phyloP scores from a whole-genome alignment of 2,329 filamentous ascomycete genomes.

The Alternaria triticimaculans region DNA sequence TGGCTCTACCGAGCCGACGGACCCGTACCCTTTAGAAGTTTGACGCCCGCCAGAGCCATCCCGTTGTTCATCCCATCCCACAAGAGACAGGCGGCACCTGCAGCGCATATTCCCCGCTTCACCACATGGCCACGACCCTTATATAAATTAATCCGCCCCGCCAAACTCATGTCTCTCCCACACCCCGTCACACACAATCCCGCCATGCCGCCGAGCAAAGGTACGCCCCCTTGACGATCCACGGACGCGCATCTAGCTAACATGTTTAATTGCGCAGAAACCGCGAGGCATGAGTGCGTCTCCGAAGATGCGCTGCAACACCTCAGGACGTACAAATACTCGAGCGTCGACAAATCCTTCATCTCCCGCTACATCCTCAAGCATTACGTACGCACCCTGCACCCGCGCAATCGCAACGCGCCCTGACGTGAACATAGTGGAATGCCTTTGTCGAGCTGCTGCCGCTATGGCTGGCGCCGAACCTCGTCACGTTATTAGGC shows the following conservation, averaged over 20 bases:
- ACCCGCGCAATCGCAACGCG: slow-evolving; percentile 8
- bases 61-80: slow-evolving; percentile 18
- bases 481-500: slow-evolving; percentile 94
- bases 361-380: slow-evolving; percentile 92
- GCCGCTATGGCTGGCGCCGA: slow-evolving; percentile 95
- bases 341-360: slow-evolving; percentile 92
- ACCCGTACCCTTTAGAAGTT: slow-evolving; percentile 23
- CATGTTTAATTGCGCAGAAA: slow-evolving; percentile 51
- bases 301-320: slow-evolving; percentile 91
- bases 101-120: slow-evolving; percentile 19
- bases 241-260: background rate
- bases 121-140: slow-evolving; percentile 23
- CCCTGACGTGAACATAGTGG: slow-evolving; percentile 69
- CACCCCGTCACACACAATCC: slow-evolving; percentile 42
- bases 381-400: slow-evolving; percentile 77
- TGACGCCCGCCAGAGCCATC: slow-evolving; percentile 17
- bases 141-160: slow-evolving; percentile 35
- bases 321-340: slow-evolving; percentile 96
- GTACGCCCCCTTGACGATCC: slow-evolving; percentile 31
- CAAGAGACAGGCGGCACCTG: slow-evolving; percentile 20
- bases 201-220: slow-evolving; percentile 48
- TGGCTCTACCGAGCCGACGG: slow-evolving; percentile 21
- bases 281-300: slow-evolving; percentile 72
- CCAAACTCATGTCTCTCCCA: slow-evolving; percentile 45
- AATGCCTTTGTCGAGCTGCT: slow-evolving; percentile 92